phyloP scores from a whole-genome alignment of 306 rosid species.

The Pyrus pyrifolia region DNA sequence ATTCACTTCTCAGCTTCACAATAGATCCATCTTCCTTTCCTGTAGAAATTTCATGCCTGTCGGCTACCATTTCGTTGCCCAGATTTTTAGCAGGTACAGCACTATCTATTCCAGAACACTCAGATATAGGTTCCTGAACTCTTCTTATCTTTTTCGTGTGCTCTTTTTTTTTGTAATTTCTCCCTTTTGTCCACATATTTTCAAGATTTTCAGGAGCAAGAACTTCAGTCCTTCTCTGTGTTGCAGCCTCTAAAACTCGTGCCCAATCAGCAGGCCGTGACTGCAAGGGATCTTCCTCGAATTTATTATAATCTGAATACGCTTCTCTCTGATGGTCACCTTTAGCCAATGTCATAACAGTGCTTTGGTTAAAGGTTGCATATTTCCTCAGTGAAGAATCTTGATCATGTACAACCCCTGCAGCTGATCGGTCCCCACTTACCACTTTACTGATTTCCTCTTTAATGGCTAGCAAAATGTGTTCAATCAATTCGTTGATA shows the following conservation, averaged over 20 bases:
- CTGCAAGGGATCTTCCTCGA: constrained; percentile 42
- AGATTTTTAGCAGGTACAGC: constrained; percentile 22
- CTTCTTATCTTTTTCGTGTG: constrained; percentile 41
- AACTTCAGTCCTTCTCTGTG: constrained; percentile 91
- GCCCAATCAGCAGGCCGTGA: constrained; percentile 73
- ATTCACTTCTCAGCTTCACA: constrained; percentile 12
- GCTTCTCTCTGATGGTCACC: constrained; percentile 31
- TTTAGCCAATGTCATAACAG: constrained; percentile 34
- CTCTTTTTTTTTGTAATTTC: constrained; percentile 80
- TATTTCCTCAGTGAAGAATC: constrained; percentile 39
- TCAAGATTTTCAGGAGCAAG: constrained; percentile 97
- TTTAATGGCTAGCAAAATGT: constrained; percentile 50
- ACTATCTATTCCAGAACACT: constrained; percentile 27
- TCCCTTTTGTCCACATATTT: constrained; percentile 99
- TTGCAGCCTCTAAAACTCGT: constrained; percentile 63
- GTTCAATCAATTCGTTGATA: constrained; percentile 78
- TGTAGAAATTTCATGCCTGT: constrained; percentile 32
- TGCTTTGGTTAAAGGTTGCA: constrained; percentile 36
- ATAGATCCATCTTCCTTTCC: constrained; percentile 34
- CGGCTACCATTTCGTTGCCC: constrained; percentile 35
- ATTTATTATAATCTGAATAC: constrained; percentile 18
- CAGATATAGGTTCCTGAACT: constrained; percentile 38
- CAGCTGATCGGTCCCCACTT: constrained; percentile 34
- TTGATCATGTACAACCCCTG: constrained; percentile 33
- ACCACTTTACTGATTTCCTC: constrained; percentile 30